Percentiles rank a stretch among this genome's conserved stretches.
phyloP scores from a whole-genome alignment of 2,329 filamentous ascomycete species.

The Aspergillus calidoustus region DNA sequence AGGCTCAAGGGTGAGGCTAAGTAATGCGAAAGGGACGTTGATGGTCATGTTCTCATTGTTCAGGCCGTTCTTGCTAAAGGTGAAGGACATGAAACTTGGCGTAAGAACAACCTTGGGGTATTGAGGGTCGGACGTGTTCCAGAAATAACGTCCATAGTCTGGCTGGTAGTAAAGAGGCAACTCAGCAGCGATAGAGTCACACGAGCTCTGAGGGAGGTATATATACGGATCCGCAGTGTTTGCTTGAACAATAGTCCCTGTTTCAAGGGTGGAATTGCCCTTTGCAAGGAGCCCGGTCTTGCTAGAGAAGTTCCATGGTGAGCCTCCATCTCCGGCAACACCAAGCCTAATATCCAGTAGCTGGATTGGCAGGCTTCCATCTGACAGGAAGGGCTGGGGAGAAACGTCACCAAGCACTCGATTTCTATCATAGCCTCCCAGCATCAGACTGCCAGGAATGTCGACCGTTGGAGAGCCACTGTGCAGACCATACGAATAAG shows the following conservation, averaged over 20 bases:
- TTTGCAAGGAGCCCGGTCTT: constrained; percentile 33
- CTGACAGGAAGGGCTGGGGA: constrained; percentile 16
- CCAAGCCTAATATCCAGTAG: constrained; percentile 48
- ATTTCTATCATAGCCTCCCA: constrained; percentile 46
- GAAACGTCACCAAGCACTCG: constrained; percentile 34
- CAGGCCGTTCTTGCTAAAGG: constrained; percentile 18
- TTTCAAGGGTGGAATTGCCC: constrained; percentile 29
- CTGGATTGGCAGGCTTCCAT: constrained; percentile 18
- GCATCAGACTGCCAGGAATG: constrained; percentile 42
- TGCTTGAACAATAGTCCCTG: constrained; percentile 34
- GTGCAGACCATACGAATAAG: constrained; percentile 50
- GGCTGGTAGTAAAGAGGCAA: constrained; percentile 38
- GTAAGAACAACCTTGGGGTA: constrained; percentile 23
- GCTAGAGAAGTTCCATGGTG: constrained; percentile 41
- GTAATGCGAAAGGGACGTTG: constrained; percentile 28
- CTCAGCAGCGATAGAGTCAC: constrained; percentile 42
- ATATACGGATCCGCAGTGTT: constrained; percentile 42
- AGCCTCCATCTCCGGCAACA: constrained; percentile 43
- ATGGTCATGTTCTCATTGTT: constrained; percentile 24
- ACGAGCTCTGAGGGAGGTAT: constrained; percentile 45
- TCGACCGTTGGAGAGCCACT: constrained; percentile 42
- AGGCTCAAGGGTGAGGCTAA: constrained; percentile 27
- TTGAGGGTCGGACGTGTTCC: constrained; percentile 15
- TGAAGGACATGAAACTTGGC: constrained; percentile 22
- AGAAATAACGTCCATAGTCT: constrained; percentile 17